Evolutionary conservation across 345 rosid genomes (phyloP).

Genomic region (Eucalyptus polybractea): DNA sequence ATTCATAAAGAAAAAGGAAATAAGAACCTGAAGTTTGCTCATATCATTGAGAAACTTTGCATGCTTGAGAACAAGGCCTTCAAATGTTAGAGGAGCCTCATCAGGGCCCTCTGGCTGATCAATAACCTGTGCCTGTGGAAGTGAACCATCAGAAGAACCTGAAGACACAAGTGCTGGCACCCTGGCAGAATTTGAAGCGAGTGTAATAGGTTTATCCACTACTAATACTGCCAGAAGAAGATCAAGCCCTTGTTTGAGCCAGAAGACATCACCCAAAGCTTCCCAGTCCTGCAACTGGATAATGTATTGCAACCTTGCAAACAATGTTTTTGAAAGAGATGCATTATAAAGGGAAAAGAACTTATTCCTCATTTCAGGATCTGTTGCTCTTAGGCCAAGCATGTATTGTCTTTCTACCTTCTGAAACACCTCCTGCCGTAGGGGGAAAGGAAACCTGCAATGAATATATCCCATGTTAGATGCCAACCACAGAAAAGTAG

Average conservation of each 20-base stretch:
- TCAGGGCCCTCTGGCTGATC: conserved; percentile 58
- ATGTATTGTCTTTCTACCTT: conserved; percentile 96
- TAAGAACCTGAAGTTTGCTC: conserved; percentile 84
- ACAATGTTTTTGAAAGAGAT: conserved; percentile 65
- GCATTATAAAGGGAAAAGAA: conserved; percentile 83
- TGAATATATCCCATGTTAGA: conserved; percentile 1
- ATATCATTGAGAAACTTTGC: conserved; percentile 72
- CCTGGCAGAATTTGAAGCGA: conserved; percentile 97
- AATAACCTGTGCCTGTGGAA: conserved; percentile 36
- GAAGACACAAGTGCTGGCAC: conserved; percentile 51
- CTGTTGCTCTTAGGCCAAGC: conserved; percentile 93
- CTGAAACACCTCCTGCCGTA: conserved; percentile 89
- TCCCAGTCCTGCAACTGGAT: conserved; percentile 96
- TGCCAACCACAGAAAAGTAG: neutral
- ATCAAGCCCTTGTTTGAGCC: conserved; percentile 99
- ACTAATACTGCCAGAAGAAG: conserved; percentile 86
- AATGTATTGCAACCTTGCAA: conserved; percentile 73
- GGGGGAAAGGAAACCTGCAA: conserved; percentile 44
- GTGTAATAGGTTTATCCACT: conserved; percentile 78
- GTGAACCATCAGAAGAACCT: conserved; percentile 50
- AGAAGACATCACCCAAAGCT: conserved; percentile 95
- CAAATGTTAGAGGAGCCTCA: conserved; percentile 71
- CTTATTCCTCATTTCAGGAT: conserved; percentile 85
- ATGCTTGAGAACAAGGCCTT: conserved; percentile 73
- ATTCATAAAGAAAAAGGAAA: neutral